phyloP scores from a whole-genome alignment of 805 yeast genomes.

The Ogataea siamensis region DNA sequence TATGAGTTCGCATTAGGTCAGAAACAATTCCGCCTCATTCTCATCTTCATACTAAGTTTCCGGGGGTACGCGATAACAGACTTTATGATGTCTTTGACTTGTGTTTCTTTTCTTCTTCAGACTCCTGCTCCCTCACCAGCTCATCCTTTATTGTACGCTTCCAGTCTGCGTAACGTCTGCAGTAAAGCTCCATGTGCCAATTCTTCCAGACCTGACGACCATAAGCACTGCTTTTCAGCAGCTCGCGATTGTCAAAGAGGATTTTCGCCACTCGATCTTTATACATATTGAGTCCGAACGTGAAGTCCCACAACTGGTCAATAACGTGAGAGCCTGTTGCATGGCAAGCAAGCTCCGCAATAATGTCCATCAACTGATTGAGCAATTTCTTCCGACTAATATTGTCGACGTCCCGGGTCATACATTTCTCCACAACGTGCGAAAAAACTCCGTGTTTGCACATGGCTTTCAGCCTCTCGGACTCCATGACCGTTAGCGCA shows the following conservation, averaged over 20 bases:
- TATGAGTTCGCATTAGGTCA: no score
- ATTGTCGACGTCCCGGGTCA: slow-evolving; percentile 46
- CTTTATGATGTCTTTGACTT: background rate
- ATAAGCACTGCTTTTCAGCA: slow-evolving; percentile 79
- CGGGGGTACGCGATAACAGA: background rate
- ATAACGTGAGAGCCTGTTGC: slow-evolving; percentile 90
- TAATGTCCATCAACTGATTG: slow-evolving; percentile 54
- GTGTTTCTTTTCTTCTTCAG: slow-evolving; percentile 3
- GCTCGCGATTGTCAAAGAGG: slow-evolving; percentile 54
- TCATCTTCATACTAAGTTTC: no score
- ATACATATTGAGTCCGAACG: slow-evolving; percentile 72
- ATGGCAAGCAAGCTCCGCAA: slow-evolving; percentile 67
- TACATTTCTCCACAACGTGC: slow-evolving; percentile 74
- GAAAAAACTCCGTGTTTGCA: slow-evolving; percentile 89
- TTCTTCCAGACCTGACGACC: slow-evolving; percentile 95
- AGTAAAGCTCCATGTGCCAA: slow-evolving; percentile 83
- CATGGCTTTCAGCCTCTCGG: slow-evolving; percentile 66
- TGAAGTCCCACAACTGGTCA: slow-evolving; percentile 79
- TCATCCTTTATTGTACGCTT: slow-evolving; percentile 48
- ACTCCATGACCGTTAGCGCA: slow-evolving; percentile 57
- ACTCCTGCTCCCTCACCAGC: slow-evolving; percentile 3
- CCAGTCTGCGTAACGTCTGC: slow-evolving; percentile 81
- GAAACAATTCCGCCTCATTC: no score
- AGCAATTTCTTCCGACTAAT: slow-evolving; percentile 62
- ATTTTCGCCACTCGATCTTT: slow-evolving; percentile 83